Evolutionary conservation across 306 rosid genomes (phyloP).

Genomic region (Clitoria ternatea): DNA sequence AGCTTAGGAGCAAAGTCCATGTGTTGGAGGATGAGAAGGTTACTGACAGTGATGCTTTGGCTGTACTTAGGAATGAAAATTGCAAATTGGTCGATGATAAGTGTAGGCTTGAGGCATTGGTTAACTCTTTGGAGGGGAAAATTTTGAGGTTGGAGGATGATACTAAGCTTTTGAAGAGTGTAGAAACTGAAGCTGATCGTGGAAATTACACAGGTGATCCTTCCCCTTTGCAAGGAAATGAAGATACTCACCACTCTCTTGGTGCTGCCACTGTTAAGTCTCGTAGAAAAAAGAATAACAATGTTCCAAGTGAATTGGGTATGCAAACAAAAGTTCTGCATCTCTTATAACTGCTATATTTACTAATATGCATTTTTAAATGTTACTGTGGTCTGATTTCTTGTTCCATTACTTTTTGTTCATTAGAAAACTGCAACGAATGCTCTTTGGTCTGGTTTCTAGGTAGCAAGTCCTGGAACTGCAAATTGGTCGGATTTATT

Average conservation of each 20-base stretch:
- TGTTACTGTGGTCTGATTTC: too few species aligned
- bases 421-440: too few species aligned
- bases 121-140: neutral
- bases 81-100: neutral
- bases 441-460: neutral
- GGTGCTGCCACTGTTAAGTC: neutral
- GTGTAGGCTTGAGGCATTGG: neutral
- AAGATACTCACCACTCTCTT: neutral
- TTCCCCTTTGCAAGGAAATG: neutral
- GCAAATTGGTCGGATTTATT: neutral
- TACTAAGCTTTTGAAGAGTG: neutral
- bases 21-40: conserved; percentile 11
- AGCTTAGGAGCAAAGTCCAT: neutral
- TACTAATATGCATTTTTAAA: neutral
- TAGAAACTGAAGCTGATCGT: neutral
- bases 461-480: neutral
- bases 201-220: neutral
- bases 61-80: neutral
- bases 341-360: neutral
- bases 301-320: conserved; percentile 17
- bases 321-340: neutral
- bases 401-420: too few species aligned
- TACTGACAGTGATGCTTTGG: neutral
- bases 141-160: conserved; percentile 10
- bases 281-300: neutral